Percentiles rank a stretch among this genome's conserved stretches.
These are phyloP conservation scores for Ceratocystis huliohia DNA, from an alignment of 2,329 filamentous ascomycete genomes.

Conservation along the genomic window DNA sequence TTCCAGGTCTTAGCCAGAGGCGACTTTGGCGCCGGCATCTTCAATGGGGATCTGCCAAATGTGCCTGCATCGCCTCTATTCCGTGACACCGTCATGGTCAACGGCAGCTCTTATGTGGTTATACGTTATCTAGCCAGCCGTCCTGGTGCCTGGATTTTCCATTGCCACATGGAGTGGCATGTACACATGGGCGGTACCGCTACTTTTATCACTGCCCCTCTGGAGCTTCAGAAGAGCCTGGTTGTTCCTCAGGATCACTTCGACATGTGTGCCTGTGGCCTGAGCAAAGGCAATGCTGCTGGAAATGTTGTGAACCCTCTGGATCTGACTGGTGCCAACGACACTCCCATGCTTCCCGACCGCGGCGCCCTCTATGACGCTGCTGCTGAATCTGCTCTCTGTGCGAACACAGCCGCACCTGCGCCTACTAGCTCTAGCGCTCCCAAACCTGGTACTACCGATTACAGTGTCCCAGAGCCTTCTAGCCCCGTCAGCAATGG, in stretches of 20 bases:
- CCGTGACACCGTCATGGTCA: conserved; percentile 39
- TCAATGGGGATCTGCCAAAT: conserved; percentile 26
- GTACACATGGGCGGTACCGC: conserved; percentile 36
- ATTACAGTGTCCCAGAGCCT: background rate
- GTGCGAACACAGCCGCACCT: conserved; percentile 2
- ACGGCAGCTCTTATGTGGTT: conserved; percentile 37
- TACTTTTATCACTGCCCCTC: conserved; percentile 28
- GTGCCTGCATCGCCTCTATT: conserved; percentile 32
- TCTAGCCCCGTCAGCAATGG: background rate
- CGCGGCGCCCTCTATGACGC: conserved; percentile 16
- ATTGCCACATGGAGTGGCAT: conserved; percentile 46
- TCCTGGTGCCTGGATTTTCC: conserved; percentile 36
- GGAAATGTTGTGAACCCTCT: conserved; percentile 41
- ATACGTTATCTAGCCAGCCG: conserved; percentile 36
- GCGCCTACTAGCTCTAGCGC: background rate
- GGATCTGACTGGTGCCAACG: conserved; percentile 33
- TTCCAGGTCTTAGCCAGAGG: conserved; percentile 37
- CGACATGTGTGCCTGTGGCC: conserved; percentile 28
- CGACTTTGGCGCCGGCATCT: conserved; percentile 23
- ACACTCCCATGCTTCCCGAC: conserved; percentile 17
- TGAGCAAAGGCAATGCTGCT: conserved; percentile 44
- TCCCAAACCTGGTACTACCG: background rate
- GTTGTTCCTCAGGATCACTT: conserved; percentile 37
- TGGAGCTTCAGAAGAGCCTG: conserved; percentile 37
- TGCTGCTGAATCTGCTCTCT: background rate